These are phyloP conservation scores for Pseudonitzschia multistriata DNA, from an alignment of 108 stramenopile genomes.

Conservation along the genomic window DNA sequence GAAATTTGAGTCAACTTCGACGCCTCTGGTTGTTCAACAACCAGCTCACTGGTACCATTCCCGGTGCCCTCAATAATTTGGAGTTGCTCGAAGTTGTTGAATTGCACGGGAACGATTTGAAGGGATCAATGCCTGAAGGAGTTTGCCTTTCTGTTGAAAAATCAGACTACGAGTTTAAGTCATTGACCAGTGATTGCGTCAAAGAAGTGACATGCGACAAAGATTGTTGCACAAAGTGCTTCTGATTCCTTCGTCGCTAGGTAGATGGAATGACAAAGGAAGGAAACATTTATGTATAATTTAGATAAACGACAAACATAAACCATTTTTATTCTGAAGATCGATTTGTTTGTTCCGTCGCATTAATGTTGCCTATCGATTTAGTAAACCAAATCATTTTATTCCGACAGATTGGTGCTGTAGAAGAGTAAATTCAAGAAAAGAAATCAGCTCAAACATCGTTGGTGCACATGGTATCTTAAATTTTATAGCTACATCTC, in stretches of 20 bases:
- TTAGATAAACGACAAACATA: too few species aligned
- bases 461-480: not conserved
- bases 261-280: not conserved
- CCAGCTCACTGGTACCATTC: conserved; percentile 48
- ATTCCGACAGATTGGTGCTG: too few species aligned
- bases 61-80: conserved; percentile 44
- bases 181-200: conserved; percentile 35
- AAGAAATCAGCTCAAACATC: not conserved
- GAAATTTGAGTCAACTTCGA: conserved; percentile 30
- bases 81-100: conserved; percentile 49
- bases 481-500: not conserved
- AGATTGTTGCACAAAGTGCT: conserved; percentile 37
- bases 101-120: conserved; percentile 56
- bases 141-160: conserved; percentile 34
- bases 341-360: too few species aligned
- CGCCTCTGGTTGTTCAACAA: conserved; percentile 58
- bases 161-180: conserved; percentile 35
- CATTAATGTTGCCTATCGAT: too few species aligned
- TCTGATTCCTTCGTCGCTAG: not conserved
- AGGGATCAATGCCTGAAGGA: conserved; percentile 43
- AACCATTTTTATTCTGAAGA: too few species aligned
- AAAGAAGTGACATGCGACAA: conserved; percentile 10
- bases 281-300: too few species aligned
- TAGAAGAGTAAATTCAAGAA: too few species aligned
- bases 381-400: too few species aligned